A percentile compares a stretch with the other conserved stretches of the same genome.
These are phyloP conservation scores for Eustoma russellianum DNA, from an alignment of 257 asterid species.

Conservation along the genomic window DNA sequence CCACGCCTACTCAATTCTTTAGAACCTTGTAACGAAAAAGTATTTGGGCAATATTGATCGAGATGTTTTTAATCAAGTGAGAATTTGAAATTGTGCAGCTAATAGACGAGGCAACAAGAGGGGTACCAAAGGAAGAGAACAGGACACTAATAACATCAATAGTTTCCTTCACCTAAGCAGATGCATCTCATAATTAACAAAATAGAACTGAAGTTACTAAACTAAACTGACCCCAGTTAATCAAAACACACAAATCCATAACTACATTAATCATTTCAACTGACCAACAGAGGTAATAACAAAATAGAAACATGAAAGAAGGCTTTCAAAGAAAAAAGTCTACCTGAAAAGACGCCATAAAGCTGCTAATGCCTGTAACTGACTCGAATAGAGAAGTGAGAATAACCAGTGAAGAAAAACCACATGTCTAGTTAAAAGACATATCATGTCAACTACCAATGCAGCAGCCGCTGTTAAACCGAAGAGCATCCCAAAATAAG, in stretches of 20 bases:
- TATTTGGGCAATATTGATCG: too few relatives aligned
- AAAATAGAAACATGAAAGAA: not conserved
- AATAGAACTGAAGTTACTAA: too few relatives aligned
- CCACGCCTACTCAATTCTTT: too few relatives aligned
- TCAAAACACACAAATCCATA: not conserved
- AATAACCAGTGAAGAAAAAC: conserved; percentile 63
- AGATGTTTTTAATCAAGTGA: too few relatives aligned
- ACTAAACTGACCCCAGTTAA: too few relatives aligned
- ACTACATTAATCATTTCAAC: not conserved
- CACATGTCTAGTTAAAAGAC: conserved; percentile 64
- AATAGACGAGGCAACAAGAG: too few relatives aligned
- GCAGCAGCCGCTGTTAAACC: conserved; percentile 82
- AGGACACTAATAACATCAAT: too few relatives aligned
- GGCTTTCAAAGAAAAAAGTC: not conserved
- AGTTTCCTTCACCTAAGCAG: too few relatives aligned
- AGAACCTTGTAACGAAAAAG: too few relatives aligned
- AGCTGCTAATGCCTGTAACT: conserved; percentile 75
- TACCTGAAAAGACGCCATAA: conserved; percentile 99
- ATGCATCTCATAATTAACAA: too few relatives aligned
- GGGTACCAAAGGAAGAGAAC: too few relatives aligned
- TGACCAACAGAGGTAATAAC: not conserved
- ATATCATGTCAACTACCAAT: conserved; percentile 53
- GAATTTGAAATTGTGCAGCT: too few relatives aligned
- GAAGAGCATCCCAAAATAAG: conserved; percentile 58
- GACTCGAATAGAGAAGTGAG: conserved; percentile 65